Conservation (phyloP, 345 rosid genomes). For the Salix suchowensis region DNA sequence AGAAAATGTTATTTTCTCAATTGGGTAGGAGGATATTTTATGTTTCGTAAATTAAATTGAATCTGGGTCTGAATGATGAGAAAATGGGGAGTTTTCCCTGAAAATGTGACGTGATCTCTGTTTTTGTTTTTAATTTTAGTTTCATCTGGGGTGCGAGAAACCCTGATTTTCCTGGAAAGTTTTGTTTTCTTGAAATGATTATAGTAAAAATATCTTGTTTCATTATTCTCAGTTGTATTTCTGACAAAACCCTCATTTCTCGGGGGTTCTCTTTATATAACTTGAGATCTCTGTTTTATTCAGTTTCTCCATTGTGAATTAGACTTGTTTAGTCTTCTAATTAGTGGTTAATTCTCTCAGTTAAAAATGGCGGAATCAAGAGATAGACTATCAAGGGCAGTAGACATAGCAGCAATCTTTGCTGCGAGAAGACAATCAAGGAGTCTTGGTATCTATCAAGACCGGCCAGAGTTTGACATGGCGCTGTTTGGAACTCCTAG, state of each 20-base stretch:
- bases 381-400: constrained; percentile 52
- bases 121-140: not conserved
- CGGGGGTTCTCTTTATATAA: not conserved
- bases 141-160: not conserved
- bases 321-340: not conserved
- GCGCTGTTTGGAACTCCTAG: constrained; percentile 29
- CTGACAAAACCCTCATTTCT: not conserved
- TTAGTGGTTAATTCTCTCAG: not conserved
- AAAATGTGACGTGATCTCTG: not conserved
- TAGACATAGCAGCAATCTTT: constrained; percentile 44
- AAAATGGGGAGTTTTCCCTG: not conserved
- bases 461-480: constrained; percentile 21
- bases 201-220: not conserved
- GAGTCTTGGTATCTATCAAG: constrained; percentile 28
- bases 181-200: not conserved
- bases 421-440: constrained; percentile 36
- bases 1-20: not conserved
- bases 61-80: not conserved
- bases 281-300: not conserved
- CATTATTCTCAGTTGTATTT: not conserved
- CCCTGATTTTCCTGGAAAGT: not conserved
- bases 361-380: constrained; percentile 58
- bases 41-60: not conserved
- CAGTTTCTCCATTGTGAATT: not conserved
- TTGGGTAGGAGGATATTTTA: not conserved